A percentile compares a stretch with the other conserved stretches of the same genome.
phyloP scores from a whole-genome alignment of 192 early-diverging fungal species.

The Coemansia sp. region DNA sequence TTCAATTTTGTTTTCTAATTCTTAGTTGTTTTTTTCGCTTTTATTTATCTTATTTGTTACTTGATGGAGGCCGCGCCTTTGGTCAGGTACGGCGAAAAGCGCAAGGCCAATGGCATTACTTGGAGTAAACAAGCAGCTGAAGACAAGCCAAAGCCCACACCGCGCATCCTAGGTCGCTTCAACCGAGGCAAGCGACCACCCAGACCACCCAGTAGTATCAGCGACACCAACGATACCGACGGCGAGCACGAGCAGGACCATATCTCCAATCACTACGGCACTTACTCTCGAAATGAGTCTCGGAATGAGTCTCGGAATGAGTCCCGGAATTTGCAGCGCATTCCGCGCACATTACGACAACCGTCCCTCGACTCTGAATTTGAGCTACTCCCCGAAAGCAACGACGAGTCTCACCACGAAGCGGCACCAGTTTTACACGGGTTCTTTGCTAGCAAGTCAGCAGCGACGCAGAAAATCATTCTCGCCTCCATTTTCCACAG shows the following conservation, averaged over 20 bases:
- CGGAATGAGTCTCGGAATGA: no score
- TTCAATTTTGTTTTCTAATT: not conserved
- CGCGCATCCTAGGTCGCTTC: constrained; percentile 19
- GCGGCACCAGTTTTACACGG: constrained; percentile 11
- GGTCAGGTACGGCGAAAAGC: not conserved
- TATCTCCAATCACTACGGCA: not conserved
- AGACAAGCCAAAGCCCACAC: constrained; percentile 4
- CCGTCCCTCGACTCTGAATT: not conserved
- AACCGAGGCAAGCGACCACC: not conserved
- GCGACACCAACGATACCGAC: constrained; percentile 13
- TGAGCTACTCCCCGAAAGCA: not conserved
- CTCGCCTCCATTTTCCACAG: constrained; percentile 23
- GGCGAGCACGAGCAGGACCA: not conserved
- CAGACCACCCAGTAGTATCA: constrained; percentile 9
- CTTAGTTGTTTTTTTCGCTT: not conserved
- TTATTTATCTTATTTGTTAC: not conserved
- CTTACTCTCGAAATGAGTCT: not conserved
- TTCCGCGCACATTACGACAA: not conserved
- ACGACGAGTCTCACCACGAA: not conserved
- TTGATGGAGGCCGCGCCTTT: not conserved
- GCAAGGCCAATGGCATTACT: not conserved
- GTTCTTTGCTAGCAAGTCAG: constrained; percentile 29
- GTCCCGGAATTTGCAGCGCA: not conserved
- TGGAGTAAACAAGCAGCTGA: not conserved
- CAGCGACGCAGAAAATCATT: constrained; percentile 32